Percentiles rank a stretch among this genome's conserved stretches.
Conservation (phyloP, 2,329 filamentous ascomycete species). For the Aspergillus hiratsukae region DNA sequence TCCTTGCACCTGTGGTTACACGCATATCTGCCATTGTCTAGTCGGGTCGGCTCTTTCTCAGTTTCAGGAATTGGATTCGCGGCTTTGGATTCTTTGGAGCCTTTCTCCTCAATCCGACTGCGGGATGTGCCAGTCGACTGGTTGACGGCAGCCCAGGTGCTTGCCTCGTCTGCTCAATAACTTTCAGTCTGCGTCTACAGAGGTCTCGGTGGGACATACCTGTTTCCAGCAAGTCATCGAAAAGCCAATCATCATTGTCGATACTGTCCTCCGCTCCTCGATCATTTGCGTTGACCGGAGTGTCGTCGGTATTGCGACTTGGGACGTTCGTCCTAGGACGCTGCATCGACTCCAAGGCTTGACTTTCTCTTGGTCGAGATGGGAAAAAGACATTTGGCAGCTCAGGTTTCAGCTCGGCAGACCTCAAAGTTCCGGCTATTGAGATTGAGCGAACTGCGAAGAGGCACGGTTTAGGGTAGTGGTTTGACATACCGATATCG, state of each 20-base stretch:
- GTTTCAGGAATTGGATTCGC: constrained; percentile 5
- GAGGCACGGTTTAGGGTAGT: background rate
- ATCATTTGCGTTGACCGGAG: constrained; percentile 5
- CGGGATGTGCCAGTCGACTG: background rate
- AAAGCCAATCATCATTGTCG: constrained; percentile 50
- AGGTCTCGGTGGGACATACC: constrained; percentile 21
- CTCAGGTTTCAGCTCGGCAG: constrained; percentile 49
- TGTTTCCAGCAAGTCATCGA: constrained; percentile 48
- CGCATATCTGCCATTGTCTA: constrained; percentile 67
- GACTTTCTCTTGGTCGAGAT: constrained; percentile 2
- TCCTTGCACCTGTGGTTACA: constrained; percentile 69
- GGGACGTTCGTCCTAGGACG: constrained; percentile 14
- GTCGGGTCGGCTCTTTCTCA: constrained; percentile 43
- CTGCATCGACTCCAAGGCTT: constrained; percentile 10
- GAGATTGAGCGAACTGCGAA: constrained; percentile 9
- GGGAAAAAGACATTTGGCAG: constrained; percentile 46
- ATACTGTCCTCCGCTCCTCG: constrained; percentile 44
- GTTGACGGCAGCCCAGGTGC: constrained; percentile 19
- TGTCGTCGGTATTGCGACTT: constrained; percentile 17
- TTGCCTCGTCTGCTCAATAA: constrained; percentile 9
- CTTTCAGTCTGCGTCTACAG: background rate
- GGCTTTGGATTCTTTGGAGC: constrained; percentile 3
- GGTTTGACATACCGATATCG: constrained; percentile 58
- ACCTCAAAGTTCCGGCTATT: constrained; percentile 53
- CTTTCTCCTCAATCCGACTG: background rate